Evolutionary conservation across 2,329 filamentous ascomycete genomes (phyloP), one percentile per base, ranked within the genome.

Genomic region (Atkinsonella hypoxylon): DNA sequence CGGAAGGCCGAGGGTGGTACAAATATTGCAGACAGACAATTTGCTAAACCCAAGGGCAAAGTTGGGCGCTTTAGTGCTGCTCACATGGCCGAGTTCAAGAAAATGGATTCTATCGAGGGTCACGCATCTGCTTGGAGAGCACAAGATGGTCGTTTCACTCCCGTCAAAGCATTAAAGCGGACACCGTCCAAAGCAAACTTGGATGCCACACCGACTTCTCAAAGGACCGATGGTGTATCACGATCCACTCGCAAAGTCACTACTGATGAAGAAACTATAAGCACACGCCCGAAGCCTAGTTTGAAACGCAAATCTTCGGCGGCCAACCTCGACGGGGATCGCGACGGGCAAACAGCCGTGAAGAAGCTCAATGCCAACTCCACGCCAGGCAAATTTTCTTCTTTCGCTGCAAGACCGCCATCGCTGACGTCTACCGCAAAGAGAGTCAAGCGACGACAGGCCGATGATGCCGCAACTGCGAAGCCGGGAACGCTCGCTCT

Each of bases 81-180:
- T 38, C 91, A 97, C 64, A 85, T 87, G 79, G 82, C 83, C 47
- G 80, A 91, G 61, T 96, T 97, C 71, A 88, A 88, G 69, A 97
- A 95, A 74, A 96, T 97, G 91, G 89, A 95, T 64, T 96, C 90
- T 2, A 96, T 97, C 62, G 87, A 82, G 42, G 83, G 83, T 55
- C 90, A 96, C 64, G 76, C 89, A 9, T 95, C 90, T 11, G 79
- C 84, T 15, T 93, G 83, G 70, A 77, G 87, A 54, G 76, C 77
- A 20, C 74, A 78, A 53, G 67, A 74, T 4, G 74, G 67, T 36
- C 74, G 76, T 9, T 67, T 72, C 56, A 76, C 77, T n/a, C 77
- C 79, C 10, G 63, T 70, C 48, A 61, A 60, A 50, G 60, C 66
- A 30, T 56, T 69, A 44, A 73, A 69, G 56, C 62, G 63, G 44